phyloP scores from a whole-genome alignment of 2,329 filamentous ascomycete species.

The Daldinia sp. region DNA sequence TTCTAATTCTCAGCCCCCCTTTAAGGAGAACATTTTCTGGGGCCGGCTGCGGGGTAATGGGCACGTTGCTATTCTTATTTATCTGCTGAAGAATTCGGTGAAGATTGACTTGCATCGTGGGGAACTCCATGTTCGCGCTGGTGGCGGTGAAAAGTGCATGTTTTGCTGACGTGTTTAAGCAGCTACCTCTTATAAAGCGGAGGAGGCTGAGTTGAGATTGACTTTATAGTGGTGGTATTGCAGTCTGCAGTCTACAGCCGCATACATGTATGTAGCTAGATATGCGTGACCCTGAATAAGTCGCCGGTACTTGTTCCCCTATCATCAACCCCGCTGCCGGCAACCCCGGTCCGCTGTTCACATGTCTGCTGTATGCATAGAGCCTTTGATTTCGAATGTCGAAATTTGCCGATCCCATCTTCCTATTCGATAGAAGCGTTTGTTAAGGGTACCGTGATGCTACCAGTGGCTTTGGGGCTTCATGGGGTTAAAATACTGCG shows the following conservation, averaged over 20 bases:
- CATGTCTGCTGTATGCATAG: background rate
- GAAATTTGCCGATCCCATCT: background rate
- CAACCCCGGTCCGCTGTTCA: background rate
- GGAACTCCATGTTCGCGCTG: background rate
- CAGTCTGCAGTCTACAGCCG: no score
- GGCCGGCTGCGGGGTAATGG: background rate
- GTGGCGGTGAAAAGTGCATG: slow-evolving; percentile 10
- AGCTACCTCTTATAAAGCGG: background rate
- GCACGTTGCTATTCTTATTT: background rate
- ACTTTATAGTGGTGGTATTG: background rate
- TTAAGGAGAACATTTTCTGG: background rate
- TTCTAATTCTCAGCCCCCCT: background rate
- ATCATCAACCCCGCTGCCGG: background rate
- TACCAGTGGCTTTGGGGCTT: background rate
- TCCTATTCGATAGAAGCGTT: background rate
- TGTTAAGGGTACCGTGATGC: background rate
- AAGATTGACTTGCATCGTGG: slow-evolving; percentile 4
- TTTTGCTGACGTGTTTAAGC: slow-evolving; percentile 10
- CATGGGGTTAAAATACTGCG: background rate
- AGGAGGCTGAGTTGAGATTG: background rate
- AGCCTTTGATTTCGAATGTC: background rate
- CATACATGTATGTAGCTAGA: no score
- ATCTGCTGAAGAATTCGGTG: slow-evolving; percentile 9
- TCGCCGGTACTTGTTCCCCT: background rate
- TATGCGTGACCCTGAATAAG: background rate